Percentiles rank a stretch among this genome's conserved stretches.
Conservation (phyloP, 352 stramenopile genomes). For the Phytophthora hibernalis region DNA sequence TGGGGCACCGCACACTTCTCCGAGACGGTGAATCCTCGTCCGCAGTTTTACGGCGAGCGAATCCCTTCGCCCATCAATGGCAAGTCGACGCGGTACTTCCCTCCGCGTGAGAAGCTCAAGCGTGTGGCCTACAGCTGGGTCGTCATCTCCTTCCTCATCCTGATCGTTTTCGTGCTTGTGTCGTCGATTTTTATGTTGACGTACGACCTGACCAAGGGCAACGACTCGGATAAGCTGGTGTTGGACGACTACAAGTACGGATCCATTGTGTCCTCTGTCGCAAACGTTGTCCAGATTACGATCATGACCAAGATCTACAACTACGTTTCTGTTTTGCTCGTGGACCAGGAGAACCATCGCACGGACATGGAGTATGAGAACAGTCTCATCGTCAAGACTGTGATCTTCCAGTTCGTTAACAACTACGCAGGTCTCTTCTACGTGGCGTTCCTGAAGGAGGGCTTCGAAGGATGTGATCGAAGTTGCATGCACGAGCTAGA, state of each 20-base stretch:
- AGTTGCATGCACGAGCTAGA: conserved; percentile 91
- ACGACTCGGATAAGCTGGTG: conserved; percentile 61
- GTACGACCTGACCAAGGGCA: conserved; percentile 75
- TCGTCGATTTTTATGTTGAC: conserved; percentile 81
- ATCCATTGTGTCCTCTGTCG: conserved; percentile 71
- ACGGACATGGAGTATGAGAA: conserved; percentile 91
- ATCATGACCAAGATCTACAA: conserved; percentile 95
- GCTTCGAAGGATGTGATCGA: conserved; percentile 68
- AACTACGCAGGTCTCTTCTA: conserved; percentile 96
- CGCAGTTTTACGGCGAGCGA: conserved; percentile 77
- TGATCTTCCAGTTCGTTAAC: conserved; percentile 97
- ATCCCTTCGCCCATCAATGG: conserved; percentile 84
- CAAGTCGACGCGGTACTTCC: conserved; percentile 72
- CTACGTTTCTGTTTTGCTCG: conserved; percentile 87
- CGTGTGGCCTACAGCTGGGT: conserved; percentile 81
- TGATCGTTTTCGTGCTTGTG: conserved; percentile 79
- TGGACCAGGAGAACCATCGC: conserved; percentile 94
- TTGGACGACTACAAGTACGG: conserved; percentile 73
- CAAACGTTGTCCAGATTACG: conserved; percentile 84
- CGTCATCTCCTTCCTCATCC: conserved; percentile 79
- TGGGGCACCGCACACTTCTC: conserved; percentile 88
- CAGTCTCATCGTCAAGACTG: conserved; percentile 94
- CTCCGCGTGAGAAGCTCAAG: conserved; percentile 69
- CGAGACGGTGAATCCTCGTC: conserved; percentile 69
- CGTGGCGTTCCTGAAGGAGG: conserved; percentile 92